Percentiles rank a stretch among this genome's conserved stretches.
phyloP scores from a whole-genome alignment of 1,284 basidiomycete genomes.

The Heimioporus punctisporus region DNA sequence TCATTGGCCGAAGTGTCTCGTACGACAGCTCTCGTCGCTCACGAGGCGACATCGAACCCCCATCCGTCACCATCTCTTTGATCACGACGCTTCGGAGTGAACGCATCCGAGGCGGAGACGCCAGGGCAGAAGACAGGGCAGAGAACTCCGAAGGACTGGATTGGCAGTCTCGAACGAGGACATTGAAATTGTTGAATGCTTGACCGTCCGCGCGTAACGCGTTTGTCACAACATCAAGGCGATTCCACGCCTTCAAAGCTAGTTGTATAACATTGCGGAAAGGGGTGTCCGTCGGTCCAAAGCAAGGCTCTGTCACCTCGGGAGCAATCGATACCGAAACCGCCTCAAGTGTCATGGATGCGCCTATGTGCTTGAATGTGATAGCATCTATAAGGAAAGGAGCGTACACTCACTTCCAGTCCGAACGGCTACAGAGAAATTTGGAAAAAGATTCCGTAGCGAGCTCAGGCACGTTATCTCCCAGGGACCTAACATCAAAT shows the following conservation, averaged over 20 bases:
- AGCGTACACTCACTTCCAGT: background rate
- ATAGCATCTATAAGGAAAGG: background rate
- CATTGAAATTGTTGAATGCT: constrained; percentile 1
- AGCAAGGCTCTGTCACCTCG: background rate
- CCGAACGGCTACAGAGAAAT: background rate
- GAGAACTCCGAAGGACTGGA: background rate
- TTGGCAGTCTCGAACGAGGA: background rate
- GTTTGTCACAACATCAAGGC: background rate
- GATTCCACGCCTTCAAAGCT: background rate
- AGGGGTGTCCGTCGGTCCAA: constrained; percentile 1
- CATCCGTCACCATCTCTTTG: background rate
- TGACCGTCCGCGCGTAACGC: constrained; percentile 6
- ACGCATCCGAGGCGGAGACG: constrained; percentile 1
- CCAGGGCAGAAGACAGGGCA: background rate
- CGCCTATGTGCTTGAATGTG: constrained; percentile 1
- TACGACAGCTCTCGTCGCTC: background rate
- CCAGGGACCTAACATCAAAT: background rate
- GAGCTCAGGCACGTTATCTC: background rate
- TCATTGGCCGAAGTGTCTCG: background rate
- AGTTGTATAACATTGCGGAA: background rate
- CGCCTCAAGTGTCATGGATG: background rate
- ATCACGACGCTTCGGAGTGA: background rate
- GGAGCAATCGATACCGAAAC: background rate
- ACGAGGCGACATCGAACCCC: too few relatives aligned
- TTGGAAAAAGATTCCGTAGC: background rate